Evolutionary conservation across 257 asterid species (phyloP), one percentile per base, ranked within the genome.

Genomic region (Primulina tabacum): DNA sequence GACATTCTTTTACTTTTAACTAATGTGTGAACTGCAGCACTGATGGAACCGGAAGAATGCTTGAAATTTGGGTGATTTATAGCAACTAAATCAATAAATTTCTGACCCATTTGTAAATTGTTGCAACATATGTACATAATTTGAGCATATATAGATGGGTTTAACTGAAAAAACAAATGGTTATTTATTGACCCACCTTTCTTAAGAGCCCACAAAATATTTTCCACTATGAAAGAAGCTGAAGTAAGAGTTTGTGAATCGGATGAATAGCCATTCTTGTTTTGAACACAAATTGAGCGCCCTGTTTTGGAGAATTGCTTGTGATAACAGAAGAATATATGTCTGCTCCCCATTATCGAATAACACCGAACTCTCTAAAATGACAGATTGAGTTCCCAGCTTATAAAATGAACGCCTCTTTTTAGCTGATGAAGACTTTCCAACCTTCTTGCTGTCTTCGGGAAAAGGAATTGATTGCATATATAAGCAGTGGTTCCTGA

Each of bases 381-480:
- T 11, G 53, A 11, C 53, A 10, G 53, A 43, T 43, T 12, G n/a
- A 43, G n/a, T 3, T 43, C 53, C 53, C 14, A 43, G 53, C 43
- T 29, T 34, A 12, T 57, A 62, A 53, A 67, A 74, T 21, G 28
- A 66, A 47, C 21, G 6, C 50, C 35, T 58, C 18, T 56, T 60
- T 71, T 57, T 35, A 16, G 72, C 81, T n/a, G 10, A 66, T 20
- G 21, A 64, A 68, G 62, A 71, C 67, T 40, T 38, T 77, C 84
- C 86, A 79, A 91, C 97, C 96, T 85, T 96, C 87, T 91, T 89
- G 80, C 96, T 95, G 34, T 71, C 88, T 96, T 82, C 83, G 81
- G 97, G 97, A 78, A 10, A 28, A 28, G 30, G 30, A 28, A 35
- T 75, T 70, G 97, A 91, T 78, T 91, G 97, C 84, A 96, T 66